Evolutionary conservation across 495 filamentous ascomycete species (phyloP).

Genomic region (Penicillium riverlandense): DNA sequence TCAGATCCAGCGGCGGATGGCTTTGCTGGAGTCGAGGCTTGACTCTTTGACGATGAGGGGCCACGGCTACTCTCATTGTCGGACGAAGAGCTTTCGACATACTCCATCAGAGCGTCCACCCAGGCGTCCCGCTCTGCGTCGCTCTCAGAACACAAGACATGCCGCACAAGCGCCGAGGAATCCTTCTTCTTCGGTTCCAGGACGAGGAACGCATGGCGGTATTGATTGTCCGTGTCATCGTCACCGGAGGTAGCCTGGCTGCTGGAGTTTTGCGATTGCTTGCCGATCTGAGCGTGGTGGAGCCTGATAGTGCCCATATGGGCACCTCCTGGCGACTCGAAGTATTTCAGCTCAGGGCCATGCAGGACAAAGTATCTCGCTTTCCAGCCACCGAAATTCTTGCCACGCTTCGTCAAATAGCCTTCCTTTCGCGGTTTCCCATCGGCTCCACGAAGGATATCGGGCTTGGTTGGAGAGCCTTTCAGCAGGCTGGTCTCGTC

Average conservation of each 20-base stretch:
- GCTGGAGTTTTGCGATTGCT: constrained; percentile 57
- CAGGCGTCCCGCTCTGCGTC: constrained; percentile 88
- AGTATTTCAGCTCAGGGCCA: constrained; percentile 83
- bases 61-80: constrained; percentile 34
- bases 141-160: constrained; percentile 92
- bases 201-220: constrained; percentile 92
- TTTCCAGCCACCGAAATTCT: constrained; percentile 99
- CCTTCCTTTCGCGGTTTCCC: constrained; percentile 73
- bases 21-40: constrained; percentile 10
- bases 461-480: constrained; percentile 30
- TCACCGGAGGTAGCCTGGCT: constrained; percentile 53
- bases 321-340: constrained; percentile 78
- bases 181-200: constrained; percentile 96
- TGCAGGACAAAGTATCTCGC: constrained; percentile 89
- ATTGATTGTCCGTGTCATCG: constrained; percentile 84
- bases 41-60: constrained; percentile 14
- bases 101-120: constrained; percentile 83
- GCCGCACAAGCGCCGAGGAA: constrained; percentile 79
- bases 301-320: constrained; percentile 93
- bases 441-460: constrained; percentile 45
- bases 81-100: constrained; percentile 69
- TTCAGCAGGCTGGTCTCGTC: constrained; percentile 51
- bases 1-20: constrained; percentile 1
- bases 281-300: constrained; percentile 85
- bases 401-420: constrained; percentile 91